A percentile compares a stretch with the other conserved stretches of the same genome.
These are phyloP conservation scores for Kentomonas sorsogonicus DNA, from an alignment of 208 protist species.

Conservation along the genomic window DNA sequence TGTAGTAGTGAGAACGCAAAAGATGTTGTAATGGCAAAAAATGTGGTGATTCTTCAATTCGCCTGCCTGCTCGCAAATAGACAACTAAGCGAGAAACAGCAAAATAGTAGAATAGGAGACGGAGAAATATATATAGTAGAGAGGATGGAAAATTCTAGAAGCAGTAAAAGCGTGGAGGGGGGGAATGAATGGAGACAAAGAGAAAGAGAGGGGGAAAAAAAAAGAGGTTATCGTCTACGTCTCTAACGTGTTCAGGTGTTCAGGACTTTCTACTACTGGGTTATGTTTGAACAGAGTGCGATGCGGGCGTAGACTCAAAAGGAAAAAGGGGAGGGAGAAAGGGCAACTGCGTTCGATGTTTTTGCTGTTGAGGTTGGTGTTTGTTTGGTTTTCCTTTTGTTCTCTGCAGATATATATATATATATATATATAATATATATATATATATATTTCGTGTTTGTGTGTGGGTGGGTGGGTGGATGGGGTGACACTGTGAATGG, in stretches of 20 bases:
- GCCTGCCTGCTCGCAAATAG: background rate
- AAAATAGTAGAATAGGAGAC: conserved; percentile 2
- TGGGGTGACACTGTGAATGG: too few relatives aligned
- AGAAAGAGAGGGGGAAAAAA: background rate
- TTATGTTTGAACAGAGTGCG: too few relatives aligned
- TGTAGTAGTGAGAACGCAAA: background rate
- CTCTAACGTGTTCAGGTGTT: too few relatives aligned
- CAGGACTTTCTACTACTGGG: too few relatives aligned
- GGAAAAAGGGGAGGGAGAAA: too few relatives aligned
- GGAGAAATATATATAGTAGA: conserved; percentile 9
- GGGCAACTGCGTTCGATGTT: too few relatives aligned
- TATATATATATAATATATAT: conserved; percentile 2
- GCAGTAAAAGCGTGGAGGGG: background rate
- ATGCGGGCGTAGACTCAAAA: too few relatives aligned
- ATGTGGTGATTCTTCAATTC: background rate
- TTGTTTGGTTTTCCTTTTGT: background rate
- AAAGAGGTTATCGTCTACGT: too few relatives aligned
- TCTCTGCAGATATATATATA: background rate
- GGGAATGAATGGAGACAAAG: background rate
- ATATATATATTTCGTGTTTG: conserved; percentile 2
- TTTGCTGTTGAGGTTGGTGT: conserved; percentile 7
- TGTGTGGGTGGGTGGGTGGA: too few relatives aligned
- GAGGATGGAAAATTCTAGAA: background rate
- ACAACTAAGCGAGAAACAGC: background rate
- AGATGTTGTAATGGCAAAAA: too few relatives aligned